These are phyloP conservation scores for Neocallimastix lanati DNA, from an alignment of 192 early-diverging fungal genomes.

Conservation along the genomic window DNA sequence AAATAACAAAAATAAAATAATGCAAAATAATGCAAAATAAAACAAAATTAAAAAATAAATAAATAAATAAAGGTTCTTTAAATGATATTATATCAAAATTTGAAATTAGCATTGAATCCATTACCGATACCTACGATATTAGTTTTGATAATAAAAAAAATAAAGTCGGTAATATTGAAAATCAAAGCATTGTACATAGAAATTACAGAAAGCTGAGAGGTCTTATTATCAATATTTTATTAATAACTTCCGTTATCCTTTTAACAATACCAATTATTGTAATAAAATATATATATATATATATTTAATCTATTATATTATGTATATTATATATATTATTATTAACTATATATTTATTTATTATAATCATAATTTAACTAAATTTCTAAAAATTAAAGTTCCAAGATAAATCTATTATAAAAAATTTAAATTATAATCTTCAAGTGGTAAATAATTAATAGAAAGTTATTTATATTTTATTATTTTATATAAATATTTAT, in stretches of 20 bases:
- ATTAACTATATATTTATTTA: neutral
- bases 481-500: neutral
- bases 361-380: neutral
- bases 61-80: neutral
- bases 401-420: neutral
- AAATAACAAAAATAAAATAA: too few species aligned
- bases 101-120: neutral
- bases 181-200: neutral
- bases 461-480: neutral
- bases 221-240: neutral
- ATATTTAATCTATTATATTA: too few species aligned
- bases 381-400: neutral
- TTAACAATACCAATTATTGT: neutral
- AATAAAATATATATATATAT: neutral
- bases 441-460: neutral
- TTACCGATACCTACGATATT: neutral
- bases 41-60: neutral
- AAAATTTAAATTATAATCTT: neutral
- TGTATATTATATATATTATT: neutral
- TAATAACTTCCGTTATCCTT: neutral
- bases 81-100: neutral
- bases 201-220: neutral
- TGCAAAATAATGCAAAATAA: too few species aligned
- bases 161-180: neutral
- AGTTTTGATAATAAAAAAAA: neutral